Conservation (phyloP, 768 basidiomycete genomes). For the Coprinopsis sp. region DNA sequence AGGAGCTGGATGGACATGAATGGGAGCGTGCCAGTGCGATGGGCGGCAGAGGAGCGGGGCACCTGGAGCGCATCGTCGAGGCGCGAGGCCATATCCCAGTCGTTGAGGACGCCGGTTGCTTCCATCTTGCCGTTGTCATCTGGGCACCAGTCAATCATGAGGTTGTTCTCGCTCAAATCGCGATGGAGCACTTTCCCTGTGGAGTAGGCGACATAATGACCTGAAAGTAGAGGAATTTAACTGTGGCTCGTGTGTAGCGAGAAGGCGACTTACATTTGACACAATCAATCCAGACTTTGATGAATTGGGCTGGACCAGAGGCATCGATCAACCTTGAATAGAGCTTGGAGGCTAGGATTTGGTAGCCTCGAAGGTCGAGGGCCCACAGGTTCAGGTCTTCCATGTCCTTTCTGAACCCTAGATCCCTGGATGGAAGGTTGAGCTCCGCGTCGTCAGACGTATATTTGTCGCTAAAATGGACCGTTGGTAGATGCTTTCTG, state of each 20-base stretch:
- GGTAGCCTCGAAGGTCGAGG: too few relatives aligned
- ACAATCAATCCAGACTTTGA: constrained; percentile 1
- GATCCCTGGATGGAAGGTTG: too few relatives aligned
- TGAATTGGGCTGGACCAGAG: too few relatives aligned
- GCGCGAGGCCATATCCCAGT: constrained; percentile 22
- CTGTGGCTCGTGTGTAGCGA: not conserved
- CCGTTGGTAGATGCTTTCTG: too few relatives aligned
- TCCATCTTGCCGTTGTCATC: not conserved
- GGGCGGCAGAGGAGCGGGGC: not conserved
- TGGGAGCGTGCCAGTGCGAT: constrained; percentile 23
- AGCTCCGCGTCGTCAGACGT: too few relatives aligned
- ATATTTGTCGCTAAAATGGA: too few relatives aligned
- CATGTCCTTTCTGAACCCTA: too few relatives aligned
- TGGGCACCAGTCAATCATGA: not conserved
- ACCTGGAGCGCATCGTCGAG: constrained; percentile 6
- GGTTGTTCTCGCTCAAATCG: constrained; percentile 10
- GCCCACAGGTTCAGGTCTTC: too few relatives aligned
- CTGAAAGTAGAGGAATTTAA: not conserved
- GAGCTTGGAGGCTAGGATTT: too few relatives aligned
- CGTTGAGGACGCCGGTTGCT: constrained; percentile 23
- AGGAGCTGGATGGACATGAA: constrained; percentile 29
- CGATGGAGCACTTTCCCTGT: constrained; percentile 4
- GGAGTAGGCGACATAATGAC: not conserved
- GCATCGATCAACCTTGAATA: too few relatives aligned
- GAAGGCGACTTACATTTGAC: not conserved